These are phyloP conservation scores for Rhododendron griersonianum DNA, from an alignment of 148 eudicot species.

Conservation along the genomic window DNA sequence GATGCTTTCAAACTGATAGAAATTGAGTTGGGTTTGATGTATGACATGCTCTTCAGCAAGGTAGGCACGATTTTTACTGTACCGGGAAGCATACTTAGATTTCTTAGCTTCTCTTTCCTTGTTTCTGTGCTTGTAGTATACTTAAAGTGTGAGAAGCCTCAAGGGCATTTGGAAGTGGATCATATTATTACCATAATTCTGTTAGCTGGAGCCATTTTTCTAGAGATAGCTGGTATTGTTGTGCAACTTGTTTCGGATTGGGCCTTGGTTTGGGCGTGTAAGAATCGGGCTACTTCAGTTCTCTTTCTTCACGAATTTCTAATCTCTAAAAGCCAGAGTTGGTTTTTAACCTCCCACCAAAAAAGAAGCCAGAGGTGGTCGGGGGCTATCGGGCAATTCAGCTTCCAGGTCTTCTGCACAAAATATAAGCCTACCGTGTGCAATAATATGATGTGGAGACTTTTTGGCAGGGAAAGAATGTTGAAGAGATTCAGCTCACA, in stretches of 20 bases:
- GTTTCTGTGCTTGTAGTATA: slow-evolving; percentile 1
- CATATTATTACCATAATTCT: neutral
- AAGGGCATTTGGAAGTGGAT: neutral
- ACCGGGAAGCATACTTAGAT: neutral
- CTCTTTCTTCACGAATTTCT: neutral
- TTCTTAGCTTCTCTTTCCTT: neutral
- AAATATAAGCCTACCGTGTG: neutral
- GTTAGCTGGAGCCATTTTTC: slow-evolving; percentile 1
- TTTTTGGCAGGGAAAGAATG: neutral
- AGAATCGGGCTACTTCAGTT: neutral
- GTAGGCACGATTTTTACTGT: slow-evolving; percentile 1
- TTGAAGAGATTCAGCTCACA: neutral
- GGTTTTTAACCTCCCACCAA: neutral
- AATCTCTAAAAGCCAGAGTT: neutral
- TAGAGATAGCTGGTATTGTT: neutral
- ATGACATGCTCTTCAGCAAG: slow-evolving; percentile 2
- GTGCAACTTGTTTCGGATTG: slow-evolving; percentile 8
- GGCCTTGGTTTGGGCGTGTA: slow-evolving; percentile 5
- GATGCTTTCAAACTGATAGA: slow-evolving; percentile 1
- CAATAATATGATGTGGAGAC: neutral
- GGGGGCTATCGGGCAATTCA: neutral
- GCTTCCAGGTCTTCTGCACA: neutral
- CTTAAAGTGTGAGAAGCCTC: neutral
- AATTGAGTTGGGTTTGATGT: slow-evolving; percentile 12
- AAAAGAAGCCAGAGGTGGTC: neutral